Percentiles rank a stretch among this genome's conserved stretches.
These are phyloP conservation scores for Cyclotella baltica DNA, from an alignment of 108 stramenopile genomes.

Conservation along the genomic window DNA sequence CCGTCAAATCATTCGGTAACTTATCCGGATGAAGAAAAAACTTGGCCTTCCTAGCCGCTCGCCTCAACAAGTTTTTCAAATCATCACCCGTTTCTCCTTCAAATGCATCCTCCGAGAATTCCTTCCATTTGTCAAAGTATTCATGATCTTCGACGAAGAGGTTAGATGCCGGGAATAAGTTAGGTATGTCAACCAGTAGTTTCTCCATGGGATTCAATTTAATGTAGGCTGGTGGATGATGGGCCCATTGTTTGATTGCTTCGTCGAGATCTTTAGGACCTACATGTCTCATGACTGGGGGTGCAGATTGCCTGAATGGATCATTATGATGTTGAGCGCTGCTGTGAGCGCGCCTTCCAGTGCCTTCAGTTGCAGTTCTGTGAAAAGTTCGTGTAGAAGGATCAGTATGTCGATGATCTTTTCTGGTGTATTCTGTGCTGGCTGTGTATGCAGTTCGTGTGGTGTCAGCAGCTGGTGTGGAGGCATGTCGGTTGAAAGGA, in stretches of 20 bases:
- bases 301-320: background rate
- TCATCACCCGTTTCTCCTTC: slow-evolving; percentile 29
- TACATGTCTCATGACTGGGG: too few relatives aligned
- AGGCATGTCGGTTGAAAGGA: too few relatives aligned
- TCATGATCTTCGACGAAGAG: slow-evolving; percentile 38
- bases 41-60: slow-evolving; percentile 48
- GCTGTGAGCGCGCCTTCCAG: too few relatives aligned
- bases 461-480: too few relatives aligned
- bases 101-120: slow-evolving; percentile 50
- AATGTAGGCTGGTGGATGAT: slow-evolving; percentile 26
- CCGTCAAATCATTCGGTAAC: slow-evolving; percentile 46
- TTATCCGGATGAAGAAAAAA: slow-evolving; percentile 64
- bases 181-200: slow-evolving; percentile 38
- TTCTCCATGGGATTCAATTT: slow-evolving; percentile 26
- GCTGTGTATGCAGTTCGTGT: too few relatives aligned
- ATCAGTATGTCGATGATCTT: too few relatives aligned
- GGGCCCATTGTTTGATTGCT: slow-evolving; percentile 37
- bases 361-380: too few relatives aligned
- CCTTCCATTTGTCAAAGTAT: slow-evolving; percentile 58
- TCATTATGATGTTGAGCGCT: background rate
- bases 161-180: slow-evolving; percentile 41
- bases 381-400: too few relatives aligned
- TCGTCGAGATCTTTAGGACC: slow-evolving; percentile 14
- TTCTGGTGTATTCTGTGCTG: too few relatives aligned
- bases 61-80: slow-evolving; percentile 35